Base-by-base conservation (phyloP, 1,284 basidiomycete species). In the Psilocybe mexicana region DNA sequence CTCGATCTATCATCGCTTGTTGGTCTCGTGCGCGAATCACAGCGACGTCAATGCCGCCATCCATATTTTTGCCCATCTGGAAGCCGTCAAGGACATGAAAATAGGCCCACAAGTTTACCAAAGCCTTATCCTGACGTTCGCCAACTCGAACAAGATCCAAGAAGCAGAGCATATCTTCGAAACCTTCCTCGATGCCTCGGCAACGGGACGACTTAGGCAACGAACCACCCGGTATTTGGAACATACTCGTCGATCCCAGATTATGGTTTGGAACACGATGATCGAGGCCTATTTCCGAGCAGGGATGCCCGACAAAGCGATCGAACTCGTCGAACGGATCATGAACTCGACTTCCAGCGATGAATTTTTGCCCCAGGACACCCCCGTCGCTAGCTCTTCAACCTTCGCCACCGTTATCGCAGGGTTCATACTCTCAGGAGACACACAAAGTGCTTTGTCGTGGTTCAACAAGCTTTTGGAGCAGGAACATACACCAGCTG, bases 321-420 rank as follows among this genome's bases (percentile, higher is more conserved):
- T 95, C 7, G 81, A 72, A 18, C 71, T 96, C 2, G 76, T 96
- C 47, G 88, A 93, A 61, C 73, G 80, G 60, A 92, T 96, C 87
- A 77, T 94, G 69, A 78, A 80, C 60, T 75, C 81, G 0, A 65
- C 76, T 0, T 72, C 78, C 0, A 72, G 74, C 1, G 67, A 68
- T 14, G 59, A 69, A 1, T 79, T 79, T 63, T 67, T 61, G 4
- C 61, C 74, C 1, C 61, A 70, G 0, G 82, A 83, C 43, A 68
- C 82, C 43, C 87, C 89, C 0, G 75, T 78, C 0, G 86, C 88
- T 0, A 79, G 84, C 1, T 74, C 84, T 0, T 79, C 83, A 0
- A 87, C 90, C 0, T 90, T 87, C 68, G 80, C 81, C 2, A 75
- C 79, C 0, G 80, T 94, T 62, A 82, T 96, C 58, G 69, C 71